Evolutionary conservation across 1,284 basidiomycete genomes (phyloP).

Genomic region (Pholiota adiposa): DNA sequence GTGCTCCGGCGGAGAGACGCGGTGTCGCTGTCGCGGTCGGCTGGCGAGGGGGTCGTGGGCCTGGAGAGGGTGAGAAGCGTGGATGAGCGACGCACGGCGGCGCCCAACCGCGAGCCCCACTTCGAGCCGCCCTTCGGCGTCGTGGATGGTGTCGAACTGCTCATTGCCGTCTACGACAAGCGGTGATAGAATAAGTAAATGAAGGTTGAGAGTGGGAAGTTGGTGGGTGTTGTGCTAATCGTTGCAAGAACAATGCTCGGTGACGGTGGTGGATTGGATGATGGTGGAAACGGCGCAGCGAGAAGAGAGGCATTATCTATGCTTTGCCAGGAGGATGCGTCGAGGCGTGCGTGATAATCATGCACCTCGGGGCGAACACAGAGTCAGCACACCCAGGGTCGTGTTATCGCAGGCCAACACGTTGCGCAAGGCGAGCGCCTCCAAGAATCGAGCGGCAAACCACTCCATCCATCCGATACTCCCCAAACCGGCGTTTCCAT

Average conservation of each 20-base stretch:
- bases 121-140: constrained; percentile 30
- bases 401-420: constrained; percentile 23
- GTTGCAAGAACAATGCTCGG: neutral
- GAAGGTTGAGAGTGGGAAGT: neutral
- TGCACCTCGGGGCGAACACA: constrained; percentile 5
- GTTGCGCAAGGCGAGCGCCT: constrained; percentile 17
- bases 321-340: constrained; percentile 39
- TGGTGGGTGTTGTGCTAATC: neutral
- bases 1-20: constrained; percentile 29
- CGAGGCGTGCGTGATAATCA: constrained; percentile 31
- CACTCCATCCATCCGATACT: constrained; percentile 8
- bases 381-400: constrained; percentile 8
- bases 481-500: neutral
- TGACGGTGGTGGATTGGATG: neutral
- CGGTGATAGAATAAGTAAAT: neutral
- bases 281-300: constrained; percentile 14
- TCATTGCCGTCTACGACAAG: constrained; percentile 28
- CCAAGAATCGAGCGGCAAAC: neutral
- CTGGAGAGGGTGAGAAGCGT: constrained; percentile 45
- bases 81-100: constrained; percentile 54
- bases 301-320: constrained; percentile 33
- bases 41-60: constrained; percentile 34
- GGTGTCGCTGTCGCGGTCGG: constrained; percentile 31
- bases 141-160: constrained; percentile 19
- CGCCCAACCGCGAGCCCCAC: constrained; percentile 44